Evolutionary conservation across 73 alveolate genomes (phyloP), one percentile per base, ranked within the genome.

Genomic region (Paramecium biaurelia): DNA sequence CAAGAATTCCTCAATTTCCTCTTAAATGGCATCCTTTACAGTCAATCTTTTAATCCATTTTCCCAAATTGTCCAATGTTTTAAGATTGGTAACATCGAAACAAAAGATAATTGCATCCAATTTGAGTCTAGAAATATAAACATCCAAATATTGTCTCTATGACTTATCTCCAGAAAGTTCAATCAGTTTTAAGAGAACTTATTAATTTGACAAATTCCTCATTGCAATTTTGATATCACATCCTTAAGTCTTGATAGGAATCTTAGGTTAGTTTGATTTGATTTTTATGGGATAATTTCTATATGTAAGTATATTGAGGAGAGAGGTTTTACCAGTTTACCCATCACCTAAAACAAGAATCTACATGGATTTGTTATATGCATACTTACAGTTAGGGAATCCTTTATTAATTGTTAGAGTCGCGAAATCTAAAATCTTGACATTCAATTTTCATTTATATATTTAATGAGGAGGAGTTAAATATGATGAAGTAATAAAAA

Each of bases 91-190:
- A 12, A 63, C 28, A 63, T 63, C 84, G 12, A 63, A 63, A 63
- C 84, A 63, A 10, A 63, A 63, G 43, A 63, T 63, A 12, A 63
- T 63, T 11, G 84, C 84, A 24, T 63, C 47, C 45, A 63, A 14
- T 63, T 32, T 63, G 21, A 63, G 45, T 26, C 84, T 26, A 2
- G 84, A 63, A 1, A 63, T 30, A 24, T 63, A 63, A 30, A 63
- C 14, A 63, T 63, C 84, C 28, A 63, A 4, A 32, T 63, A 63
- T 30, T 32, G 15, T 30, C 84, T 14, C 26, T 63, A 26, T 32
- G 84, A 26, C 21, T 63, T 63, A 32, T 63, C 84, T 26, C 84
- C 84, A 63, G 84, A 63, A 63, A 63, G 84, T 26, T 63, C 84
- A 10, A 63, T 63, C 84, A 63, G 26, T 63, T 63, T 63, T 11